A percentile compares a stretch with the other conserved stretches of the same genome.
Evolutionary conservation across 768 basidiomycete genomes (phyloP).

Genomic region (Russula dissimulans): DNA sequence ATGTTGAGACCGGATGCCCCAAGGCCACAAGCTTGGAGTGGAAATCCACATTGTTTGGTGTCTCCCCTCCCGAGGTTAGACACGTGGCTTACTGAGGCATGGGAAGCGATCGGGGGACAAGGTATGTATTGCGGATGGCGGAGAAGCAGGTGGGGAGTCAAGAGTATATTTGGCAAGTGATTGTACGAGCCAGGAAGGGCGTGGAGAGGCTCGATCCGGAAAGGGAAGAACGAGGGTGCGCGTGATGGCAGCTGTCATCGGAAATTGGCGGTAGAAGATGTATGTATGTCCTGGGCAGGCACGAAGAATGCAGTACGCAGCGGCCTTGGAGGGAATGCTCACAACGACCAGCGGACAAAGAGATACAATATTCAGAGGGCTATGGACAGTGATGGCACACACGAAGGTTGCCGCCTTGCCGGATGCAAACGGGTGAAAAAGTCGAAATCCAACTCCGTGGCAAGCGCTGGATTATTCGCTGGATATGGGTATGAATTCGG

Average conservation of each 20-base stretch:
- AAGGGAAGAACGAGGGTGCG: constrained; percentile 6
- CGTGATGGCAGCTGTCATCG: constrained; percentile 17
- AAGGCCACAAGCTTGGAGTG: no score
- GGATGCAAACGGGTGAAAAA: no score
- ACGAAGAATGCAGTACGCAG: not conserved
- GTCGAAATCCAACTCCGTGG: constrained; percentile 12
- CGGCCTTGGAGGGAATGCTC: not conserved
- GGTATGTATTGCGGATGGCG: not conserved
- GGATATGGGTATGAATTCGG: constrained; percentile 13
- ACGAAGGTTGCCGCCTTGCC: no score
- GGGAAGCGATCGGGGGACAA: not conserved
- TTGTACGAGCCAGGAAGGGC: not conserved
- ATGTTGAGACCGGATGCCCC: no score
- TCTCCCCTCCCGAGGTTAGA: not conserved
- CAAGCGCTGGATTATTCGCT: constrained; percentile 9
- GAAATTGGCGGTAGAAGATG: constrained; percentile 8
- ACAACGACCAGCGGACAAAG: not conserved
- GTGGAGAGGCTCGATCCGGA: not conserved
- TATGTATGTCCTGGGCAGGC: not conserved
- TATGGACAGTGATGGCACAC: not conserved
- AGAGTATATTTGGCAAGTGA: constrained; percentile 4
- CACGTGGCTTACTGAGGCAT: not conserved
- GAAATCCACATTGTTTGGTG: not conserved
- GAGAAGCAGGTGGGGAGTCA: not conserved
- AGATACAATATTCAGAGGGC: not conserved